Percentiles rank a stretch among this genome's conserved stretches.
These are phyloP conservation scores for Geosmithia putterillii DNA, from an alignment of 2,329 filamentous ascomycete species.

Conservation along the genomic window DNA sequence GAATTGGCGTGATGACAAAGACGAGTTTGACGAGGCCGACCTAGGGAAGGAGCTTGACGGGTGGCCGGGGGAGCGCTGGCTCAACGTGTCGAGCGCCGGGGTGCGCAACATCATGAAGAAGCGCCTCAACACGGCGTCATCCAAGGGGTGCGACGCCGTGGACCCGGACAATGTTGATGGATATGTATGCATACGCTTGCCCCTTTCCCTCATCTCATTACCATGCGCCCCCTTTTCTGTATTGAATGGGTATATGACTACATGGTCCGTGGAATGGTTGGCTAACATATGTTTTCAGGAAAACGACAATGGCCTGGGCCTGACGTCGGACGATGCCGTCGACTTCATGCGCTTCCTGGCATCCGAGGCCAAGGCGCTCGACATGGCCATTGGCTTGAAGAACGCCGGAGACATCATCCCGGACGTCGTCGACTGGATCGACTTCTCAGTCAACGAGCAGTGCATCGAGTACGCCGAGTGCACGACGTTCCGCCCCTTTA, in stretches of 20 bases:
- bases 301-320: constrained; percentile 49
- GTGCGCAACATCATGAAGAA: constrained; percentile 53
- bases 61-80: constrained; percentile 57
- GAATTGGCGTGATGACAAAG: constrained; percentile 44
- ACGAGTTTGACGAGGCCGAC: constrained; percentile 40
- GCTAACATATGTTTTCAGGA: constrained; percentile 15
- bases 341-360: constrained; percentile 50
- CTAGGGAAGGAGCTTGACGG: constrained; percentile 45
- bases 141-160: constrained; percentile 55
- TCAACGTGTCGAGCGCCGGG: constrained; percentile 41
- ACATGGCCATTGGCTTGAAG: constrained; percentile 55
- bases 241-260: no score
- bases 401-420: constrained; percentile 51
- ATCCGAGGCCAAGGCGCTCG: constrained; percentile 33
- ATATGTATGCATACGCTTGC: constrained; percentile 29
- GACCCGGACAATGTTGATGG: constrained; percentile 63
- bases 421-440: constrained; percentile 31
- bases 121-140: constrained; percentile 43
- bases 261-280: not conserved
- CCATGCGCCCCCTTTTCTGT: no score
- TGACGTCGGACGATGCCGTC: constrained; percentile 44
- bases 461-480: constrained; percentile 52
- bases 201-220: not conserved
- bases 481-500: constrained; percentile 42
- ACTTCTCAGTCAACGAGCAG: constrained; percentile 61